A percentile compares a stretch with the other conserved stretches of the same genome.
These are phyloP conservation scores for Podila epigama DNA, from an alignment of 192 early-diverging fungal genomes.

Conservation along the genomic window DNA sequence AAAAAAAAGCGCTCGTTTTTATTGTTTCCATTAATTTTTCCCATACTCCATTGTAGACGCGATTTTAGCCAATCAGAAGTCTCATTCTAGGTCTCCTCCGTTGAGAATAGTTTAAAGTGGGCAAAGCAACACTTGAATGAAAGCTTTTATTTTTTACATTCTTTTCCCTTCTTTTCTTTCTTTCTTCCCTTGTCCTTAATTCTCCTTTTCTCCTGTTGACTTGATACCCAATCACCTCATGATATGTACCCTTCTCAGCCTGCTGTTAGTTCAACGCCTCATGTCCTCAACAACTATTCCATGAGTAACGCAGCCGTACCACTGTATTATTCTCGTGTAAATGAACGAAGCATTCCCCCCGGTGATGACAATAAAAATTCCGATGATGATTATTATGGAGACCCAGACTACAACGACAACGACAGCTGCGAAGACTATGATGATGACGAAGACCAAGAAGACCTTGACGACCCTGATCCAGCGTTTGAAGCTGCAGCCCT, in stretches of 20 bases:
- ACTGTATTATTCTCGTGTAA: background rate
- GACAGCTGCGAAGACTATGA: background rate
- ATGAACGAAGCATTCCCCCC: background rate
- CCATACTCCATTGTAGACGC: slow-evolving; percentile 31
- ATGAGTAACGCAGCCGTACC: background rate
- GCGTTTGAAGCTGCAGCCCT: background rate
- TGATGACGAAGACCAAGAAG: background rate
- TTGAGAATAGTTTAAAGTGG: background rate
- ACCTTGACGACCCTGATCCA: background rate
- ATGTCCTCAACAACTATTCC: background rate
- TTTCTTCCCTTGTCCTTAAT: background rate
- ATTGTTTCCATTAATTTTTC: background rate
- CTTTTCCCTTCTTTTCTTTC: background rate
- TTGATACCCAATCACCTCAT: background rate
- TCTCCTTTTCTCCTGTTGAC: background rate
- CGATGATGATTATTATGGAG: background rate
- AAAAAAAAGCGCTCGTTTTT: background rate
- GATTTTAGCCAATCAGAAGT: slow-evolving; percentile 32
- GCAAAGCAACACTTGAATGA: background rate
- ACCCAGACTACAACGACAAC: background rate
- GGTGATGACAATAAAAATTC: background rate
- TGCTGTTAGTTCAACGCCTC: background rate
- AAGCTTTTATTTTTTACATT: background rate
- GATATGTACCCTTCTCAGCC: background rate
- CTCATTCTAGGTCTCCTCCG: background rate